Evolutionary conservation across 2,329 filamentous ascomycete species (phyloP).

Genomic region (Aspergillus versicolor): DNA sequence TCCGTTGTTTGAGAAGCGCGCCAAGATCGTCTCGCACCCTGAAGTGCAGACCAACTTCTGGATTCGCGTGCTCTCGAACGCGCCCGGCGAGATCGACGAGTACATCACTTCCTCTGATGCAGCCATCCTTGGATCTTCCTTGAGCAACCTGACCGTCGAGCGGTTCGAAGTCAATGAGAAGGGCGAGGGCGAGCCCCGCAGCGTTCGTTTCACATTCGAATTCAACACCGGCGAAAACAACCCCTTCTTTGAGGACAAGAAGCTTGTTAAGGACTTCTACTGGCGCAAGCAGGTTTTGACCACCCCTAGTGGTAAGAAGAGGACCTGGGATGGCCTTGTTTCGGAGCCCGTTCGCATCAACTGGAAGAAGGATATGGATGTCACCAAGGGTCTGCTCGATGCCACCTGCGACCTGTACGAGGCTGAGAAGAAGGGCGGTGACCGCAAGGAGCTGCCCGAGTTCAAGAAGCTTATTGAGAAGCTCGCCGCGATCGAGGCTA

Average conservation of each 20-base stretch:
- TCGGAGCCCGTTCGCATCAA: constrained; percentile 84
- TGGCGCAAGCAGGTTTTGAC: constrained; percentile 63
- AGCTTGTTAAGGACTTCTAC: constrained; percentile 90
- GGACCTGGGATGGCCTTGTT: constrained; percentile 71
- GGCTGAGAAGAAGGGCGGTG: constrained; percentile 54
- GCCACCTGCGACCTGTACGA: constrained; percentile 69
- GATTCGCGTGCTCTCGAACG: constrained; percentile 87
- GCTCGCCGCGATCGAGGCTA: constrained; percentile 42
- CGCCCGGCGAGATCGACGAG: constrained; percentile 81
- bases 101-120: constrained; percentile 80
- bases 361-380: constrained; percentile 84
- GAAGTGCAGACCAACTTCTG: constrained; percentile 68
- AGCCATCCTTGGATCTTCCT: constrained; percentile 63
- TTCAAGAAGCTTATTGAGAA: constrained; percentile 56
- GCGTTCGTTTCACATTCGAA: constrained; percentile 72
- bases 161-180: constrained; percentile 70
- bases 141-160: constrained; percentile 69
- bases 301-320: constrained; percentile 44
- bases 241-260: constrained; percentile 74
- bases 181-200: constrained; percentile 73
- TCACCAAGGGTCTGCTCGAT: constrained; percentile 76
- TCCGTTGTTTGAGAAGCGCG: constrained; percentile 75
- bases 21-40: constrained; percentile 68
- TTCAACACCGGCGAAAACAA: constrained; percentile 66
- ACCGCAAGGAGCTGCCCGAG: constrained; percentile 52